Evolutionary conservation across 2,329 filamentous ascomycete species (phyloP).

Genomic region (Colletotrichum gloeosporioides): DNA sequence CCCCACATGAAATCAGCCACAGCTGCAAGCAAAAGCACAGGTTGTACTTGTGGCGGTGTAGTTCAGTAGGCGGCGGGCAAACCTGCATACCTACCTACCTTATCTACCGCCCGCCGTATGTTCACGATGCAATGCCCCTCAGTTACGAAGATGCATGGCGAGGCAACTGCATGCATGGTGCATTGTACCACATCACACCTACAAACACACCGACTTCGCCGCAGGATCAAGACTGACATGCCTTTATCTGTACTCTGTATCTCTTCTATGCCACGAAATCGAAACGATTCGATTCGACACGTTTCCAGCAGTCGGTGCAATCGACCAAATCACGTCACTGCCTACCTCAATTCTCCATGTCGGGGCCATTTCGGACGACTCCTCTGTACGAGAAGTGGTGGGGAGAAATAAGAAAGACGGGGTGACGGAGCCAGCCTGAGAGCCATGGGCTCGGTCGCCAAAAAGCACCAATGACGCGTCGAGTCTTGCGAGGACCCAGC

Average conservation of each 20-base stretch:
- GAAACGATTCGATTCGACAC: not conserved
- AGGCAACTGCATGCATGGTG: not conserved
- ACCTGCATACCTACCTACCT: not conserved
- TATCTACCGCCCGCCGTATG: not conserved
- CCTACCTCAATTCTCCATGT: not conserved
- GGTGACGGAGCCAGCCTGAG: not conserved
- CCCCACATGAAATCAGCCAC: not conserved
- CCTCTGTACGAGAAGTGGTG: not conserved
- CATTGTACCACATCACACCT: not conserved
- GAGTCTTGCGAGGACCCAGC: slow-evolving; percentile 13
- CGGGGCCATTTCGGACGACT: not conserved
- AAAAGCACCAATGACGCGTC: slow-evolving; percentile 9
- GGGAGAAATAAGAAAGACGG: slow-evolving; percentile 3
- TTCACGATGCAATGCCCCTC: not conserved
- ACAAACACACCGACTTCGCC: not conserved
- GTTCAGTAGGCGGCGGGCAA: not conserved
- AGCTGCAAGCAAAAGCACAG: not conserved
- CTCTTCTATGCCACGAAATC: not conserved
- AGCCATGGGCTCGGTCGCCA: not conserved
- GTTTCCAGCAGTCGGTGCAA: not conserved
- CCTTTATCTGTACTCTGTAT: not conserved
- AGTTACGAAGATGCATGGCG: not conserved
- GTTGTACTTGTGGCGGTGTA: not conserved
- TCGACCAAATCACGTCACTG: not conserved
- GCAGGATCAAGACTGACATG: not conserved